Conservation (phyloP, 2,329 filamentous ascomycete species). For the Endocalyx cinctus region DNA sequence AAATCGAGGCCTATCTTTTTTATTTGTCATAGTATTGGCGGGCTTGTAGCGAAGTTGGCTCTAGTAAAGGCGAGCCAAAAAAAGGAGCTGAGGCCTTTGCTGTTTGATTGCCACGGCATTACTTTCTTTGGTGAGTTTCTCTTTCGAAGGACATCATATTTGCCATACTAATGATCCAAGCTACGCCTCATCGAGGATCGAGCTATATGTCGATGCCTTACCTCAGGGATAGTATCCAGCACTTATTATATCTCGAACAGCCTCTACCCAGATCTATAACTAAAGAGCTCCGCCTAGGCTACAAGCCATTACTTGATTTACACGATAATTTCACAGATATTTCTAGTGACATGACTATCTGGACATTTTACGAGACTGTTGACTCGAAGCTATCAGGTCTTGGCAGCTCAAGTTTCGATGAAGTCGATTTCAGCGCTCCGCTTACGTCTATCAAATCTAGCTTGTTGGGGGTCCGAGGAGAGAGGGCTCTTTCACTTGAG, state of each 20-base stretch:
- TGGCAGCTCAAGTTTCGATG: constrained; percentile 30
- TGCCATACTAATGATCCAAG: constrained; percentile 27
- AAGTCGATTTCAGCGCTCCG: constrained; percentile 55
- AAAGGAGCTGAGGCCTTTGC: constrained; percentile 36
- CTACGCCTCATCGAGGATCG: constrained; percentile 58
- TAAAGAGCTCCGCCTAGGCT: constrained; percentile 45
- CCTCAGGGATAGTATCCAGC: constrained; percentile 50
- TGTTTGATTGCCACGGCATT: constrained; percentile 55
- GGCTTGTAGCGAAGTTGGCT: constrained; percentile 54
- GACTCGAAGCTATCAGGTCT: constrained; percentile 51
- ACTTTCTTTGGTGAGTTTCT: constrained; percentile 50
- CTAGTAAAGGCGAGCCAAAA: constrained; percentile 42
- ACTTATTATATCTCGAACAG: constrained; percentile 45
- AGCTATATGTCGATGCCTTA: constrained; percentile 57
- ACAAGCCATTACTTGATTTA: constrained; percentile 41
- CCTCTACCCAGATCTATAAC: constrained; percentile 48
- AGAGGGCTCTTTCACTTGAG: constrained; percentile 48
- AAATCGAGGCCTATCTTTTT: constrained; percentile 52
- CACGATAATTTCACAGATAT: constrained; percentile 54
- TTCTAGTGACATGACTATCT: constrained; percentile 54
- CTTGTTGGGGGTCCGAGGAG: constrained; percentile 45
- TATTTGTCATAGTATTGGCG: constrained; percentile 57
- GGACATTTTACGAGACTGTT: constrained; percentile 60
- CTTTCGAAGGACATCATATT: not conserved
- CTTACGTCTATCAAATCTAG: constrained; percentile 54